These are phyloP conservation scores for Eucommia ulmoides DNA, from an alignment of 257 asterid species.

Conservation along the genomic window DNA sequence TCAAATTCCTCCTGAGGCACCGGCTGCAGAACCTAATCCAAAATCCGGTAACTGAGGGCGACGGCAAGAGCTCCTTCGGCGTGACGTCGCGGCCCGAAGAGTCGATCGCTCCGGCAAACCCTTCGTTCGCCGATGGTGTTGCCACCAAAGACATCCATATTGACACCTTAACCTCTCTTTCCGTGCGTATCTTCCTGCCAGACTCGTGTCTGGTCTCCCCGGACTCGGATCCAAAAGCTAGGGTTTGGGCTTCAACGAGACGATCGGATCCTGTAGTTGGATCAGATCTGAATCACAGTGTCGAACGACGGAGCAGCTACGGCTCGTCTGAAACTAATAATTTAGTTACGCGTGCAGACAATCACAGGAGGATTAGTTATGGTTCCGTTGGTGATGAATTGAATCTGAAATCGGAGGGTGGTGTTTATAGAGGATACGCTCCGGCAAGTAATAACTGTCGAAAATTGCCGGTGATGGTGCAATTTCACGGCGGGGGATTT, in stretches of 20 bases:
- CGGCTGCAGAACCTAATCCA: conserved; percentile 37
- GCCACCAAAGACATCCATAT: conserved; percentile 84
- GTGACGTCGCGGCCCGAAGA: conserved; percentile 59
- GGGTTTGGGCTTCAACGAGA: conserved; percentile 16
- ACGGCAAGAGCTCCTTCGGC: conserved; percentile 13
- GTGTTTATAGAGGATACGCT: conserved; percentile 54
- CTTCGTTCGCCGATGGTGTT: conserved; percentile 60
- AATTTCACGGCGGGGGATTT: conserved; percentile 90
- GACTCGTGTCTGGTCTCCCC: conserved; percentile 35
- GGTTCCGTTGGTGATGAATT: neutral
- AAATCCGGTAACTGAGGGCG: conserved; percentile 7
- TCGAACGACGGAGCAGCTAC: neutral
- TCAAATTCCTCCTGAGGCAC: conserved; percentile 62
- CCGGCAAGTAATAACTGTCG: conserved; percentile 46
- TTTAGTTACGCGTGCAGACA: neutral
- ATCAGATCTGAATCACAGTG: neutral
- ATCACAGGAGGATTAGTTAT: neutral
- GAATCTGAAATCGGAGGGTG: conserved; percentile 7
- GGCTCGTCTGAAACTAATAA: neutral
- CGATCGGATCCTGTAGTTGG: neutral
- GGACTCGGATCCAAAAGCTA: conserved; percentile 23
- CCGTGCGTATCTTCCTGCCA: conserved; percentile 69
- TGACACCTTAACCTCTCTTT: conserved; percentile 48
- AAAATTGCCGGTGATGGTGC: conserved; percentile 69
- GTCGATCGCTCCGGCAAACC: conserved; percentile 40